A percentile compares a stretch with the other conserved stretches of the same genome.
Evolutionary conservation across 2,329 filamentous ascomycete species (phyloP).

Genomic region (Arthrinium puccinioides): DNA sequence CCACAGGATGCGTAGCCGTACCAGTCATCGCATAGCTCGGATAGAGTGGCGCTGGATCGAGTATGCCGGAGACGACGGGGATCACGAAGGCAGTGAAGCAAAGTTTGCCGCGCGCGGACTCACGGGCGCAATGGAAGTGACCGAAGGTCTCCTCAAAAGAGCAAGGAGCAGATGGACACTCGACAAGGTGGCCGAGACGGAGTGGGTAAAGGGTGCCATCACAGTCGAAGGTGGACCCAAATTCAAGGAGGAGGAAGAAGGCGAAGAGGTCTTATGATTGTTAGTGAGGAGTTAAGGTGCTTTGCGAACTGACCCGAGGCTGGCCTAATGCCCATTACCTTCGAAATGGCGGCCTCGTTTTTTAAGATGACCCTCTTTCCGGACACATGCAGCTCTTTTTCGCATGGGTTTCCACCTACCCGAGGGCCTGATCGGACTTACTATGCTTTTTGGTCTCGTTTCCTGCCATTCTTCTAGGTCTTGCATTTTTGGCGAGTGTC

Average conservation of each 20-base stretch:
- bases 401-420: too few relatives aligned
- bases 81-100: constrained; percentile 64
- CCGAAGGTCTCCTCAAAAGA: constrained; percentile 78
- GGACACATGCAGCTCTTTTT: too few relatives aligned
- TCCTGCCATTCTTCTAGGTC: too few relatives aligned
- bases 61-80: constrained; percentile 76
- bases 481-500: too few relatives aligned
- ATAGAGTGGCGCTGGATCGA: constrained; percentile 94
- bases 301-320: background rate
- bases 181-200: constrained; percentile 60
- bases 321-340: background rate
- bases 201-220: constrained; percentile 75
- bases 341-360: background rate
- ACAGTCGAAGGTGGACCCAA: constrained; percentile 54
- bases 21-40: constrained; percentile 88
- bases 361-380: too few relatives aligned
- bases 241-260: constrained; percentile 53
- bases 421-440: too few relatives aligned
- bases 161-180: constrained; percentile 72
- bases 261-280: constrained; percentile 40
- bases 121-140: constrained; percentile 69
- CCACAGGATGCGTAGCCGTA: constrained; percentile 69
- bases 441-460: too few relatives aligned
- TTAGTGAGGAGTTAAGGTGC: background rate
- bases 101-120: constrained; percentile 59